Evolutionary conservation across 148 eudicot genomes (phyloP), one percentile per base, ranked within the genome.

Genomic region (Suaeda aralocaspica): DNA sequence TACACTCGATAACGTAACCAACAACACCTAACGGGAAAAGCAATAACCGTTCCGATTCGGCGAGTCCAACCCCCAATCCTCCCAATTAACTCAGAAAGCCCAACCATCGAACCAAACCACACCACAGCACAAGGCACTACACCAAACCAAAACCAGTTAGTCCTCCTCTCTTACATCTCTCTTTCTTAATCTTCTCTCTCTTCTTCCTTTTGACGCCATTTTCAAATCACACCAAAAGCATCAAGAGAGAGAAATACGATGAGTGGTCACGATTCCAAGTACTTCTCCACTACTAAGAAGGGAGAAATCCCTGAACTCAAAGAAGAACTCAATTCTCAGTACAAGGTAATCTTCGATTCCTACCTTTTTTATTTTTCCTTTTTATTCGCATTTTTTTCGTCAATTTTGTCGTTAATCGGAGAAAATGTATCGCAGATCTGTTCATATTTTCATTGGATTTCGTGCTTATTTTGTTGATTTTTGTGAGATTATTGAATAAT

Each of bases 201-300:
- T 55, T 29, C 29, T 28, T 62, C 48, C 60, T 3, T n/a, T 76
- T 45, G 64, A 70, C 70, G n/a, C 57, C 70, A 53, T 75, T 44
- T 41, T 24, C 66, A 53, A 45, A 70, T 76, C 74, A 53, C 74
- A 21, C 5, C 25, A 8, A 46, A 61, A 24, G n/a, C 14, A 16
- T 16, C 21, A 31, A 36, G 41, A 59, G 66, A 44, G 9, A 48
- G 19, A 41, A 52, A 31, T 65, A 41, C 61, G 61, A 94, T 94
- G 99, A 94, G 99, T 68, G 99, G 99, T 8, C 99, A 89, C 84
- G 99, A 94, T 83, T 94, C 99, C 69, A 94, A 94, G 78, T 94
- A 94, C 82, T 94, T 94, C 88, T 94, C 99, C 56, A 94, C 99
- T 64, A 94, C 99, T 28, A 94, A 89, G 78, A 94, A 94, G 87